These are phyloP conservation scores for Penicillium sp. DNA, from an alignment of 2,329 filamentous ascomycete genomes.

Conservation along the genomic window DNA sequence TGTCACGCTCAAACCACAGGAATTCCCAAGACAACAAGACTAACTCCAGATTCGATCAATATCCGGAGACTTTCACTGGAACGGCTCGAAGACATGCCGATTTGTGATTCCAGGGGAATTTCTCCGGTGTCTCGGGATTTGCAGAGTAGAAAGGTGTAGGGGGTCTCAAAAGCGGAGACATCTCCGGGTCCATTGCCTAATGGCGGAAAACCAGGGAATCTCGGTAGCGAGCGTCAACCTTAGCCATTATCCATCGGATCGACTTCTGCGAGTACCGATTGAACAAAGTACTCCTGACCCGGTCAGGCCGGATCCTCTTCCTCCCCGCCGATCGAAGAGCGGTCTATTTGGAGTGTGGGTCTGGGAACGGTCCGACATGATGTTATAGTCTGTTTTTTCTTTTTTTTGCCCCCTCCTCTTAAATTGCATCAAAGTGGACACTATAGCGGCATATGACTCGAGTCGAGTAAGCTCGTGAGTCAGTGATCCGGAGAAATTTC, in stretches of 20 bases:
- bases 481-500: constrained; percentile 3
- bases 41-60: background rate
- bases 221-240: constrained; percentile 16
- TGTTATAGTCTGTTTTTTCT: constrained; percentile 9
- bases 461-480: background rate
- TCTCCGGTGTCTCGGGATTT: constrained; percentile 21
- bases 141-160: constrained; percentile 4
- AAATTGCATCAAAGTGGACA: constrained; percentile 3
- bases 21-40: too few relatives aligned
- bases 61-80: background rate
- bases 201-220: constrained; percentile 7
- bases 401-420: background rate
- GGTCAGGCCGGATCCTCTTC: background rate
- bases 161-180: constrained; percentile 13
- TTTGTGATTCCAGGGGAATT: background rate
- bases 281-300: background rate
- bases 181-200: constrained; percentile 12
- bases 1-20: too few relatives aligned
- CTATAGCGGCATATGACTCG: constrained; percentile 7
- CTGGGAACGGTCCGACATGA: constrained; percentile 23
- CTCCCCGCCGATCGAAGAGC: constrained; percentile 21
- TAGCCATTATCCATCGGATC: constrained; percentile 6
- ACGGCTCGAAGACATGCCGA: background rate
- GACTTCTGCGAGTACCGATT: constrained; percentile 5
- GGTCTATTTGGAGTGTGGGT: constrained; percentile 19